Evolutionary conservation across 768 basidiomycete species (phyloP).

Genomic region (Lactarius sanguifluus): DNA sequence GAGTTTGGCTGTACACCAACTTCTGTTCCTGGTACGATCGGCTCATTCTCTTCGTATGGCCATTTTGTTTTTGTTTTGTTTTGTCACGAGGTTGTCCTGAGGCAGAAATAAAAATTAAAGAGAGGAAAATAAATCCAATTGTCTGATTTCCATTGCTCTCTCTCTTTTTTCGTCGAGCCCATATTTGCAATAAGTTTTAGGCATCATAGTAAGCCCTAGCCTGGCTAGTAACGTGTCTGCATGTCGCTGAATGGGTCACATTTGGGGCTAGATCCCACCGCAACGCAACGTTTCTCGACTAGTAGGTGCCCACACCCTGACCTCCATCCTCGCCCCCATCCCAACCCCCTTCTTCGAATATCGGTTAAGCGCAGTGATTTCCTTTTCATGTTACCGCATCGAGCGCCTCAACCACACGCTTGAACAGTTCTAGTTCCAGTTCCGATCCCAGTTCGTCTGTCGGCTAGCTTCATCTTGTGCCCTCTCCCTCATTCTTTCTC

Average conservation of each 20-base stretch:
- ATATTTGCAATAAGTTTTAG: slow-evolving; percentile 22
- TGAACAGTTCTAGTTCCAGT: slow-evolving; percentile 10
- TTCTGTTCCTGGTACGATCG: slow-evolving; percentile 12
- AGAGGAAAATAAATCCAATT: not conserved
- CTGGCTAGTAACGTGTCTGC: slow-evolving; percentile 2
- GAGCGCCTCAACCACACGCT: slow-evolving; percentile 24
- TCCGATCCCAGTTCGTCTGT: slow-evolving; percentile 1
- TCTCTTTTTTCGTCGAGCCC: not conserved
- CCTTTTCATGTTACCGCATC: slow-evolving; percentile 24
- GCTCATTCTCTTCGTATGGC: slow-evolving; percentile 1
- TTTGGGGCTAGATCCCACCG: slow-evolving; percentile 7
- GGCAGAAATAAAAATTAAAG: not conserved
- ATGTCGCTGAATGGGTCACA: slow-evolving; percentile 11
- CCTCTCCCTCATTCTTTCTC: slow-evolving; percentile 2
- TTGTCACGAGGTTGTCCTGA: not conserved
- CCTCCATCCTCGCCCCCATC: not conserved
- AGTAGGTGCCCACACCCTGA: slow-evolving; percentile 10
- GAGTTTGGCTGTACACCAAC: not conserved
- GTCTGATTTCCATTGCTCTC: not conserved
- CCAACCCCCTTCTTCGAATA: not conserved
- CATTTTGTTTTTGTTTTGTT: not conserved
- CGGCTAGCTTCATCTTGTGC: slow-evolving; percentile 10
- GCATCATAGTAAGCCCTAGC: slow-evolving; percentile 14
- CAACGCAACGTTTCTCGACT: slow-evolving; percentile 3
- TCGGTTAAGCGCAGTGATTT: slow-evolving; percentile 28